Percentiles rank a stretch among this genome's conserved stretches.
These are phyloP conservation scores for Pelargonium fulgidum DNA, from an alignment of 441 rosid genomes.

Conservation along the genomic window DNA sequence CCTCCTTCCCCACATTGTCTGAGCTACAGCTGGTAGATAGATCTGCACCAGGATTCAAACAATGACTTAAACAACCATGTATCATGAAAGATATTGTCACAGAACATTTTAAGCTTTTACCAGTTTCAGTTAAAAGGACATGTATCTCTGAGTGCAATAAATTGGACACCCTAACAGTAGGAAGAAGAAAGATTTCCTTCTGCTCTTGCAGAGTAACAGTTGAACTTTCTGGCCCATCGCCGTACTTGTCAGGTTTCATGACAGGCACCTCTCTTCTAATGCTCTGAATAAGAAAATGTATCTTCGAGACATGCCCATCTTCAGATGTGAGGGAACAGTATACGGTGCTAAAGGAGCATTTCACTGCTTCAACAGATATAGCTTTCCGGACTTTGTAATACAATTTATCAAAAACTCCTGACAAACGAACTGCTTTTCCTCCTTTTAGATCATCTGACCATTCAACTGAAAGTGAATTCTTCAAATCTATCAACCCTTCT, in stretches of 20 bases:
- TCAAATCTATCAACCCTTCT: constrained; percentile 32
- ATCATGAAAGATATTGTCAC: constrained; percentile 15
- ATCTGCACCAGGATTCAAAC: constrained; percentile 49
- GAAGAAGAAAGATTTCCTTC: constrained; percentile 84
- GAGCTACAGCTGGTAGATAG: constrained; percentile 26
- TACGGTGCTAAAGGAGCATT: constrained; percentile 68
- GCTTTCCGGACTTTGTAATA: constrained; percentile 73
- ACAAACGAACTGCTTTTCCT: constrained; percentile 79
- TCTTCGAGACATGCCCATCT: constrained; percentile 36
- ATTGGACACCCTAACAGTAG: constrained; percentile 79
- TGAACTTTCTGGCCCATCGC: constrained; percentile 40
- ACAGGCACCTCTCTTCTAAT: constrained; percentile 72
- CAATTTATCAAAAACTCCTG: constrained; percentile 82
- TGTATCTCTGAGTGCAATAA: constrained; percentile 63
- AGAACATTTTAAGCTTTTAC: constrained; percentile 38
- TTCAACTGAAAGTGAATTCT: constrained; percentile 47
- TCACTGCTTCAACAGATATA: constrained; percentile 49
- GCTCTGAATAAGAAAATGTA: constrained; percentile 85
- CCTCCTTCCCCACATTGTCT: constrained; percentile 61
- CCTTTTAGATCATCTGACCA: constrained; percentile 94
- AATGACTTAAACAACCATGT: constrained; percentile 13
- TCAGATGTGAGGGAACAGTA: constrained; percentile 55
- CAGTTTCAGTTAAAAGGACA: constrained; percentile 64
- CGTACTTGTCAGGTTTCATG: constrained; percentile 45
- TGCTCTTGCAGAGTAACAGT: constrained; percentile 67